Conservation (phyloP, 202 grass and related monocot genomes). For the Setaria italica region DNA sequence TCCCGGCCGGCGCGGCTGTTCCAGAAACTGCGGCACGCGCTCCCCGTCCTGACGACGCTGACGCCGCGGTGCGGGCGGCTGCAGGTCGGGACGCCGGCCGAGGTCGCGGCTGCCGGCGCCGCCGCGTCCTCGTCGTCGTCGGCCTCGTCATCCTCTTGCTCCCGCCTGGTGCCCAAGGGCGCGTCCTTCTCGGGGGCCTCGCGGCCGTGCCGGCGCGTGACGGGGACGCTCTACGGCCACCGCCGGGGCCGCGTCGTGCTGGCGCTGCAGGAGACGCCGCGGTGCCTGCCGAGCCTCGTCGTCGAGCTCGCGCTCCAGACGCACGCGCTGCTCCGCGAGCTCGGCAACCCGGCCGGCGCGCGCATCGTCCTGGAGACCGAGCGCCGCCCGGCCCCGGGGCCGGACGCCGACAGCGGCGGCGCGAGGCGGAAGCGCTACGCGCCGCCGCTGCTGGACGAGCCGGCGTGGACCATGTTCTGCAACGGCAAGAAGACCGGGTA, state of each 20-base stretch:
- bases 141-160: conserved; percentile 19
- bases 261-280: conserved; percentile 72
- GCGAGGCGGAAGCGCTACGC: neutral
- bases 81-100: conserved; percentile 34
- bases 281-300: conserved; percentile 72
- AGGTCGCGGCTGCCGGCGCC: conserved; percentile 20
- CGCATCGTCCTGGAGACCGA: conserved; percentile 74
- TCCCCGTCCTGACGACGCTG: conserved; percentile 47
- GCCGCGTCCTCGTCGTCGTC: neutral
- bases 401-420: neutral
- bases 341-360: conserved; percentile 60
- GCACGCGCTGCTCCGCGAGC: conserved; percentile 77
- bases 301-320: conserved; percentile 84
- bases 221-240: conserved; percentile 77
- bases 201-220: conserved; percentile 51
- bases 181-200: conserved; percentile 22
- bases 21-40: conserved; percentile 61
- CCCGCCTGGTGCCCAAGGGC: conserved; percentile 32
- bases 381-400: neutral
- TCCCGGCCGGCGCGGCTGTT: conserved; percentile 53
- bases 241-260: conserved; percentile 73
- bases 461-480: conserved; percentile 87
- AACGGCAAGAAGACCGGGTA: conserved; percentile 83
- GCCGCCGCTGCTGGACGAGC: conserved; percentile 66
- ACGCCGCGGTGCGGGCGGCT: conserved; percentile 57